Percentiles rank a stretch among this genome's conserved stretches.
phyloP scores from a whole-genome alignment of 495 filamentous ascomycete genomes.

The Penicillium waksmanii region DNA sequence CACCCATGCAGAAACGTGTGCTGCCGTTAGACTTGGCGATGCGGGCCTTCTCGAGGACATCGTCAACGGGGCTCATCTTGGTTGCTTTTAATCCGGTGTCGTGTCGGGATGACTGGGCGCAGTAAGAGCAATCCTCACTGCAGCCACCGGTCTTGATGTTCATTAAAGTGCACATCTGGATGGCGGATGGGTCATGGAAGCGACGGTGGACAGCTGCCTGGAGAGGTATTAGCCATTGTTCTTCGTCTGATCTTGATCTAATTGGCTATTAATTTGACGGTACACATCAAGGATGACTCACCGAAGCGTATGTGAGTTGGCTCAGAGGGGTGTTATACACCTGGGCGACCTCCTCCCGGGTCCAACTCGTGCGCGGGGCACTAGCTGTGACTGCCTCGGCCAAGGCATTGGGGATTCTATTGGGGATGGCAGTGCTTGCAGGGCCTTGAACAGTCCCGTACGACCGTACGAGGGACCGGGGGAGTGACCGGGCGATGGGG shows the following conservation, averaged over 20 bases:
- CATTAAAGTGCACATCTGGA: slow-evolving; percentile 90
- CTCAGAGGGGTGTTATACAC: slow-evolving; percentile 80
- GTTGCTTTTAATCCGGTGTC: slow-evolving; percentile 76
- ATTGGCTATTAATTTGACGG: background rate
- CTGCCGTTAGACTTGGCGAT: slow-evolving; percentile 78
- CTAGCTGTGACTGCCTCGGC: slow-evolving; percentile 60
- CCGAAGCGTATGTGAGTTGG: slow-evolving; percentile 73
- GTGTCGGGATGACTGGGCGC: slow-evolving; percentile 82
- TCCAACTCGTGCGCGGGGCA: slow-evolving; percentile 71
- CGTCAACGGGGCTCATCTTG: slow-evolving; percentile 74
- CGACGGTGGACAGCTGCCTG: slow-evolving; percentile 75
- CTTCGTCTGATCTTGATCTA: background rate
- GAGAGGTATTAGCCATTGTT: slow-evolving; percentile 4
- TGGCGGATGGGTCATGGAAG: slow-evolving; percentile 76
- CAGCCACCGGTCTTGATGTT: slow-evolving; percentile 95
- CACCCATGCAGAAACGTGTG: slow-evolving; percentile 91
- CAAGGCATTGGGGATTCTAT: slow-evolving; percentile 42
- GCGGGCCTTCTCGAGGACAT: slow-evolving; percentile 73
- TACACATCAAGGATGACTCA: slow-evolving; percentile 40
- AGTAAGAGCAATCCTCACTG: slow-evolving; percentile 86
- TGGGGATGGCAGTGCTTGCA: slow-evolving; percentile 36
- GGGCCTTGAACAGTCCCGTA: slow-evolving; percentile 51
- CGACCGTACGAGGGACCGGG: slow-evolving; percentile 35
- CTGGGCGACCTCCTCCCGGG: slow-evolving; percentile 71
- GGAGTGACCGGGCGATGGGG: slow-evolving; percentile 30